Evolutionary conservation across 192 early-diverging fungal species (phyloP).

Genomic region (Globomyces pollinis-pini): DNA sequence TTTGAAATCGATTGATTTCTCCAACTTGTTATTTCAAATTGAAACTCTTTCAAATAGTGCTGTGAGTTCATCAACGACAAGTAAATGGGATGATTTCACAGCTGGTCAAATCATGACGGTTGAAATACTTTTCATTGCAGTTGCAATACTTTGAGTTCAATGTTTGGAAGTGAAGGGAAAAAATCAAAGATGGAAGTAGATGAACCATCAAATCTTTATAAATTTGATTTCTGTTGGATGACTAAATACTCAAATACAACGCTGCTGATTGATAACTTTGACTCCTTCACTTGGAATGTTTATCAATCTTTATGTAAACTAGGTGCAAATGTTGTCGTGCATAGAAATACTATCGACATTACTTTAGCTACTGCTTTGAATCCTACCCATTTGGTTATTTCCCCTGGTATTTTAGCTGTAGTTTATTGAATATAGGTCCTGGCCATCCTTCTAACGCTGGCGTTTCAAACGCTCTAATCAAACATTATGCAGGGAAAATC

Average conservation of each 20-base stretch:
- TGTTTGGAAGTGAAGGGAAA: too few species aligned
- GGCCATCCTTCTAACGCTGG: conserved; percentile 91
- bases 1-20: too few species aligned
- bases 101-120: too few species aligned
- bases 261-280: conserved; percentile 96
- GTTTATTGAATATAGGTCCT: conserved; percentile 43
- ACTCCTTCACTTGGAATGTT: conserved; percentile 98
- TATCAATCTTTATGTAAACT: conserved; percentile 89
- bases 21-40: too few species aligned
- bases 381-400: conserved; percentile 91
- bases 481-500: conserved; percentile 84
- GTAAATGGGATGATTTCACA: too few species aligned
- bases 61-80: too few species aligned
- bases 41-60: too few species aligned
- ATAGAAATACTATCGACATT: conserved; percentile 89
- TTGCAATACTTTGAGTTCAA: too few species aligned
- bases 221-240: neutral
- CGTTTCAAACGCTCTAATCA: conserved; percentile 80
- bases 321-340: conserved; percentile 66
- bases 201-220: neutral
- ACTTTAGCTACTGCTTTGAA: conserved; percentile 73
- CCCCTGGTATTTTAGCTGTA: conserved; percentile 47
- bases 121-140: too few species aligned
- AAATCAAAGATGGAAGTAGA: too few species aligned
- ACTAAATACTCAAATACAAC: conserved; percentile 32